Conservation (phyloP, 768 basidiomycete genomes). For the Mycena polygramma region DNA sequence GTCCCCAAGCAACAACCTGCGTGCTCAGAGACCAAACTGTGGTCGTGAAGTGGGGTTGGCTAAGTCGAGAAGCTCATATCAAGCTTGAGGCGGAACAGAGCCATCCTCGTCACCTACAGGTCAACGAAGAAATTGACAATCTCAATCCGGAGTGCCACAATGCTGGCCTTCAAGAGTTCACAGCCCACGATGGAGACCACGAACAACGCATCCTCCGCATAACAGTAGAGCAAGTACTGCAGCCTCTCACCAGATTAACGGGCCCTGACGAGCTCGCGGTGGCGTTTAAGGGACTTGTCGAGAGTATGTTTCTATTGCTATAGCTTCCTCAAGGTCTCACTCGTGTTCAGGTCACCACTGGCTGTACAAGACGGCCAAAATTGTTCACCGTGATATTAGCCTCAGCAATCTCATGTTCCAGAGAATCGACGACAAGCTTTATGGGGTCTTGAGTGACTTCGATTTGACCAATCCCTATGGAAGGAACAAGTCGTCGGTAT, state of each 20-base stretch:
- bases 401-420: slow-evolving; percentile 1
- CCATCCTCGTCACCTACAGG: not conserved
- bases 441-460: slow-evolving; percentile 18
- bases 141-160: not conserved
- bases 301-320: not conserved
- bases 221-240: not conserved
- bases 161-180: not conserved
- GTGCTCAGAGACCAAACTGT: no score
- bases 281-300: not conserved
- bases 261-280: not conserved
- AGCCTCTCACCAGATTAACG: not conserved
- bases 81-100: no score
- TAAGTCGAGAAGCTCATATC: no score
- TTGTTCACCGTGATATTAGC: slow-evolving; percentile 7
- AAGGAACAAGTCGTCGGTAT: not conserved
- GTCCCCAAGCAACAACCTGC: no score
- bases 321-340: not conserved
- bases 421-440: not conserved
- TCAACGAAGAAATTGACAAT: no score
- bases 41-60: not conserved
- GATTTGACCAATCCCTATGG: not conserved
- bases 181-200: not conserved
- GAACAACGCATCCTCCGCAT: not conserved
- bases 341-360: slow-evolving; percentile 1
- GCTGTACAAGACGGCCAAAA: not conserved